phyloP scores from a whole-genome alignment of 768 basidiomycete species.

The Amanita pallidorosea region DNA sequence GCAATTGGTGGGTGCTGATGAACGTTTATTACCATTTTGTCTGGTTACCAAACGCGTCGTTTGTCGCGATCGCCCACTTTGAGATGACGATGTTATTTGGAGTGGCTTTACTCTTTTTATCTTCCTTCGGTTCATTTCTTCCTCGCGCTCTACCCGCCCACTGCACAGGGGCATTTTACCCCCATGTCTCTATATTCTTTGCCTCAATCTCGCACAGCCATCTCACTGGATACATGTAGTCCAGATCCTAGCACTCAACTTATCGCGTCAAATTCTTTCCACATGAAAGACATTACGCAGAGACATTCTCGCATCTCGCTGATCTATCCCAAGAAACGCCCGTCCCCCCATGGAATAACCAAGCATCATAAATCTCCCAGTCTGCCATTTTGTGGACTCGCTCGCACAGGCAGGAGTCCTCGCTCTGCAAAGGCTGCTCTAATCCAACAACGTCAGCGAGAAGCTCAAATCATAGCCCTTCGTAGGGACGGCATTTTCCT shows the following conservation, averaged over 20 bases:
- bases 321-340: conserved; percentile 78
- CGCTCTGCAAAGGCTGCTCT: conserved; percentile 52
- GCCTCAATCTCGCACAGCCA: conserved; percentile 15
- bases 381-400: conserved; percentile 35
- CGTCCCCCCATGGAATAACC: conserved; percentile 69
- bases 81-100: conserved; percentile 10
- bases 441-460: conserved; percentile 56
- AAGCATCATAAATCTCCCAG: conserved; percentile 56
- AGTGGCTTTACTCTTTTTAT: background rate
- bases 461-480: conserved; percentile 56
- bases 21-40: conserved; percentile 1
- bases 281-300: conserved; percentile 75
- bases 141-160: conserved; percentile 8
- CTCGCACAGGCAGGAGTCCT: conserved; percentile 42
- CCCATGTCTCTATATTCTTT: conserved; percentile 14
- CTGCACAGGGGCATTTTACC: conserved; percentile 4
- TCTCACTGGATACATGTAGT: conserved; percentile 20
- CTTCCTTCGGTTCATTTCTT: conserved; percentile 4
- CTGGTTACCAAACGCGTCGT: conserved; percentile 7
- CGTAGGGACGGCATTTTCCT: conserved; percentile 67
- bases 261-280: conserved; percentile 31
- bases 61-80: background rate
- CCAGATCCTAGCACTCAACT: conserved; percentile 32
- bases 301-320: conserved; percentile 51
- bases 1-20: conserved; percentile 22